phyloP scores from a whole-genome alignment of 495 filamentous ascomycete species.

The Daldinia bambusicola region DNA sequence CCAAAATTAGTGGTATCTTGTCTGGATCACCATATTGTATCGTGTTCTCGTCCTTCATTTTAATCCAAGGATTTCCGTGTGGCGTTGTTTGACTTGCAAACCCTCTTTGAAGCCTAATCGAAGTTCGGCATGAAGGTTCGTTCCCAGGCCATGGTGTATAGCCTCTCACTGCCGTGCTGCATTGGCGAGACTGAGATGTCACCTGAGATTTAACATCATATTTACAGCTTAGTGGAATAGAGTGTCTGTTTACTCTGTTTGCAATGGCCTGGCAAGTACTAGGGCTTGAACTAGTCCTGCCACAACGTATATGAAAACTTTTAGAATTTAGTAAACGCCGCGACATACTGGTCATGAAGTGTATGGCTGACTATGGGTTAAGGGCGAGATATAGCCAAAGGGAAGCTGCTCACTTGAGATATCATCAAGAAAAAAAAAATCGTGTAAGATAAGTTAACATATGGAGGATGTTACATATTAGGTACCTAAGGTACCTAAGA shows the following conservation, averaged over 20 bases:
- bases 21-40: neutral
- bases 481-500: neutral
- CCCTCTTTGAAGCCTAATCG: slow-evolving; percentile 9
- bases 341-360: neutral
- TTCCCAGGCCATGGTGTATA: neutral
- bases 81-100: neutral
- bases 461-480: neutral
- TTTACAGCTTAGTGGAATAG: neutral
- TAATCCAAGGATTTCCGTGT: neutral
- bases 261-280: slow-evolving; percentile 8
- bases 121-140: neutral
- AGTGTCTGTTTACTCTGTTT: neutral
- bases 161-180: neutral
- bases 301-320: slow-evolving; percentile 6
- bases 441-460: neutral
- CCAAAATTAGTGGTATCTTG: neutral
- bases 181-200: slow-evolving; percentile 1
- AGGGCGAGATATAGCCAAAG: neutral
- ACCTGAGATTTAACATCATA: neutral
- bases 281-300: slow-evolving; percentile 2
- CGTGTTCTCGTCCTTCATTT: neutral
- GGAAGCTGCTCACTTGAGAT: neutral
- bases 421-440: neutral
- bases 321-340: slow-evolving; percentile 8
- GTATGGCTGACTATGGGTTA: slow-evolving; percentile 1